Base-by-base conservation (phyloP, 2,329 filamentous ascomycete species). In the Fusarium agapanthi region DNA sequence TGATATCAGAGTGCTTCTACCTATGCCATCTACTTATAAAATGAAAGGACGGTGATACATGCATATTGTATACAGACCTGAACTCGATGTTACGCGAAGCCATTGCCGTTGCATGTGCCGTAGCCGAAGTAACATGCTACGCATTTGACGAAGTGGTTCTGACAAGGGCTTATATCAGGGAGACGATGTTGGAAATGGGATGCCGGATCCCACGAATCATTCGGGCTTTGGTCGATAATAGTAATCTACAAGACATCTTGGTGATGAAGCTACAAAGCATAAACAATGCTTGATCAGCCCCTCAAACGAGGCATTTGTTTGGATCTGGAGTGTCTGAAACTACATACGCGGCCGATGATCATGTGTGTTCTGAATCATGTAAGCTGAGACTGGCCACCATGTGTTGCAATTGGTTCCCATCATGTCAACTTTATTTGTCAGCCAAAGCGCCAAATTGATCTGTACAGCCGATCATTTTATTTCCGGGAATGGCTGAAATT, bases 131-230 rank as follows among this genome's bases (percentile, higher is more conserved):
- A 50, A 35, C 22, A 18, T 40, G 38, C 26, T 37, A 45, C 34
- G 40, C 43, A 32, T 62, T 37, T 32, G 35, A 47, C 58, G 32
- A 65, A 59, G 58, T 69, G 58, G 35, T 32, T 38, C 58, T 38
- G 35, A 54, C 65, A 69, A 45, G 65, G 66, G 51, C 45, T 58
- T 43, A 65, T 64, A 45, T 69, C 50, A 69, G 50, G 66, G 50
- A 57, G 55, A 22, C 35, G 24, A 51, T 45, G 51, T 38, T 60
- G 28, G 30, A 54, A 56, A 15, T 37, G 43, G 45, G 28, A 54
- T 30, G 24, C 50, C 28, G 20, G 16, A 47, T 58, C 41, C 40
- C 56, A 37, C 59, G 41, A 69, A 64, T 56, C 35, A 65, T 41
- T 64, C 51, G 48, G 51, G 35, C 51, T 58, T 66, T 32, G 38